Evolutionary conservation across 495 filamentous ascomycete species (phyloP).

Genomic region (Penicillium cinerascens): DNA sequence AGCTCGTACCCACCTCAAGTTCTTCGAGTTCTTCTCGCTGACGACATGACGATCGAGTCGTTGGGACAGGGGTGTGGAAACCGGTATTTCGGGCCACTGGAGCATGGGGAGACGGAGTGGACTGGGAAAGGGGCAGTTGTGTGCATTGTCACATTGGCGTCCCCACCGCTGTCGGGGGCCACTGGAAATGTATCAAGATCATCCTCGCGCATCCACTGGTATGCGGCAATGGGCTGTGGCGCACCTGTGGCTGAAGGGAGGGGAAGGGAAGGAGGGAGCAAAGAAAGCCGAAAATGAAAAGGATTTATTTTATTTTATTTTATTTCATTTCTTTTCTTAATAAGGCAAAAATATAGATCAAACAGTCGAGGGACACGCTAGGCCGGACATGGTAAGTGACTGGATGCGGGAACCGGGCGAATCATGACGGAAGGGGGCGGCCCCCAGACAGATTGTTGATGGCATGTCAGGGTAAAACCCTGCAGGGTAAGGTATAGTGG

Average conservation of each 20-base stretch:
- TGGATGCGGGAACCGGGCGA: slow-evolving; percentile 9
- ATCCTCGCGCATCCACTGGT: slow-evolving; percentile 20
- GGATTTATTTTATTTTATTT: not conserved
- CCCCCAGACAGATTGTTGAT: slow-evolving; percentile 8
- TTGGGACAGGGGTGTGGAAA: not conserved
- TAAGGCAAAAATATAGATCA: slow-evolving; percentile 6
- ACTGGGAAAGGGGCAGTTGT: slow-evolving; percentile 6
- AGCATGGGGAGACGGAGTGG: not conserved
- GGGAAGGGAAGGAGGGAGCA: not conserved
- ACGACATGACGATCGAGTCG: slow-evolving; percentile 4
- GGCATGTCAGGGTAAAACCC: not conserved
- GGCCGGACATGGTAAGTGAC: slow-evolving; percentile 8
- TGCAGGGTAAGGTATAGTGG: not conserved
- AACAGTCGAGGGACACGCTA: slow-evolving; percentile 14
- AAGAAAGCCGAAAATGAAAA: not conserved
- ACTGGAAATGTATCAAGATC: slow-evolving; percentile 17
- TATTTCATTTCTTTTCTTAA: not conserved
- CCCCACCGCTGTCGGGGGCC: slow-evolving; percentile 6
- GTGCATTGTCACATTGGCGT: slow-evolving; percentile 19
- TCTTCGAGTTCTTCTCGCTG: not conserved
- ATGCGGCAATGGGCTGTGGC: slow-evolving; percentile 19
- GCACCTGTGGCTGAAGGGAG: slow-evolving; percentile 10
- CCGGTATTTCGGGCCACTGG: not conserved
- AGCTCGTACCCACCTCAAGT: not conserved
- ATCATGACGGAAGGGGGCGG: slow-evolving; percentile 39